Evolutionary conservation across 2,329 filamentous ascomycete genomes (phyloP).

Genomic region (Dothistroma pini): DNA sequence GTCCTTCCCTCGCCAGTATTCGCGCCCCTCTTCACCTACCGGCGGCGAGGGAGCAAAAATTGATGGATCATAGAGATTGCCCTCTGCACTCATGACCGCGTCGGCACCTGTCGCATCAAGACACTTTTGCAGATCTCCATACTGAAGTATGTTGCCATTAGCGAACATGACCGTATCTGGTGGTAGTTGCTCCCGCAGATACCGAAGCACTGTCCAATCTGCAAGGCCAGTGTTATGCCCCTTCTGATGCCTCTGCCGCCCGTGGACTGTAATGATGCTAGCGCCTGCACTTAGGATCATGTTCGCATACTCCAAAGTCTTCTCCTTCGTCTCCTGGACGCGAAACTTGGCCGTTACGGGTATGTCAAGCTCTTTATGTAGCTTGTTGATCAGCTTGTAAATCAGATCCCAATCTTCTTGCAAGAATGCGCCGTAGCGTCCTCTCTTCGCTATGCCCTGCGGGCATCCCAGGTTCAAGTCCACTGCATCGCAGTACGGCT

Average conservation of each 20-base stretch:
- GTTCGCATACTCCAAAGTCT: slow-evolving; percentile 81
- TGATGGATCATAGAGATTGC: slow-evolving; percentile 85
- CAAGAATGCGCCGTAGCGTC: slow-evolving; percentile 88
- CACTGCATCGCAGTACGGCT: slow-evolving; percentile 88
- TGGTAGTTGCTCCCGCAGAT: slow-evolving; percentile 77
- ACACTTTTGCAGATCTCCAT: slow-evolving; percentile 72
- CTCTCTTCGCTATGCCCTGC: slow-evolving; percentile 87
- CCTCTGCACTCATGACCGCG: slow-evolving; percentile 93
- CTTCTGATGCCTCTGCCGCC: slow-evolving; percentile 84
- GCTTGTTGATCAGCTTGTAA: slow-evolving; percentile 73
- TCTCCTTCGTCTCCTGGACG: slow-evolving; percentile 79
- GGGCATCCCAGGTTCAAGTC: slow-evolving; percentile 95
- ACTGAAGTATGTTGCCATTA: slow-evolving; percentile 87
- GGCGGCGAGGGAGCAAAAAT: slow-evolving; percentile 72
- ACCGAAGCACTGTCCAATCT: slow-evolving; percentile 83
- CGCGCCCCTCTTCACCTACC: slow-evolving; percentile 62
- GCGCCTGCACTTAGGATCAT: slow-evolving; percentile 85
- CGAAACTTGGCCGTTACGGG: slow-evolving; percentile 95
- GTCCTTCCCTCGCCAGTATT: slow-evolving; percentile 81
- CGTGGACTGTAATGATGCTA: slow-evolving; percentile 91
- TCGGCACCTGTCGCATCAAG: slow-evolving; percentile 82
- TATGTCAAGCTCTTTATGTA: slow-evolving; percentile 72
- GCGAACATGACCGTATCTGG: slow-evolving; percentile 90
- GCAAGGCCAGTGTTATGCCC: slow-evolving; percentile 91
- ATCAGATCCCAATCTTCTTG: slow-evolving; percentile 90